Conservation (phyloP, 2,329 filamentous ascomycete genomes). For the Clonostachys rhizophaga region DNA sequence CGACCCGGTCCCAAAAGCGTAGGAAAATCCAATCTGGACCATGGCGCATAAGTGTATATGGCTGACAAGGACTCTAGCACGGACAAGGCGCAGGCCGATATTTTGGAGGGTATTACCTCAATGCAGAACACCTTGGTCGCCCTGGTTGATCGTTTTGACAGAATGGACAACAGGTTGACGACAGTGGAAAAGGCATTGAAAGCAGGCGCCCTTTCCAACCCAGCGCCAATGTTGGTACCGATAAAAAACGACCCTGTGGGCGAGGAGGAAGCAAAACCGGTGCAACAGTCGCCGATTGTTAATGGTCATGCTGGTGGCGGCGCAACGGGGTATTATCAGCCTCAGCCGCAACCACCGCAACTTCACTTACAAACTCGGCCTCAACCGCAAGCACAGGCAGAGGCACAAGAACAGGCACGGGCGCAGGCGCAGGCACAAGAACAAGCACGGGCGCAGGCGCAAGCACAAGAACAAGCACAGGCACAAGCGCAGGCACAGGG, state of each 20-base stretch:
- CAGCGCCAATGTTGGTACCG: too few relatives aligned
- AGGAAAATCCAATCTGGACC: slow-evolving; percentile 27
- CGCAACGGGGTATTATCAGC: neutral
- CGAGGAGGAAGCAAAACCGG: neutral
- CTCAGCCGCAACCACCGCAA: neutral
- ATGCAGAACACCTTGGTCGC: slow-evolving; percentile 29
- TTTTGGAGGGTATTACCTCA: slow-evolving; percentile 47
- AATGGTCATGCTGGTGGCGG: neutral
- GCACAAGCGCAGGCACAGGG: neutral
- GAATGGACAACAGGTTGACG: slow-evolving; percentile 28
- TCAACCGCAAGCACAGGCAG: neutral
- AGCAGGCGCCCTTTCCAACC: too few relatives aligned
- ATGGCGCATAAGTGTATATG: neutral
- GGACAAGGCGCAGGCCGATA: slow-evolving; percentile 57
- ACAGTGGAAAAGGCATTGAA: slow-evolving; percentile 21
- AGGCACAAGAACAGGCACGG: neutral
- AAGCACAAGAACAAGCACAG: neutral
- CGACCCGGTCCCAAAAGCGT: slow-evolving; percentile 90
- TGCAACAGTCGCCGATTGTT: too few relatives aligned
- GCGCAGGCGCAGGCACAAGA: neutral
- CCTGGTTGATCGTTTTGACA: slow-evolving; percentile 28
- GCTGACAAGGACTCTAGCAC: slow-evolving; percentile 28
- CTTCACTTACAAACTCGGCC: neutral
- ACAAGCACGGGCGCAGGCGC: neutral
- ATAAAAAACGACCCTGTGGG: neutral